A percentile compares a stretch with the other conserved stretches of the same genome.
Conservation (phyloP, 2,329 filamentous ascomycete species). For the Fusarium metavorans region DNA sequence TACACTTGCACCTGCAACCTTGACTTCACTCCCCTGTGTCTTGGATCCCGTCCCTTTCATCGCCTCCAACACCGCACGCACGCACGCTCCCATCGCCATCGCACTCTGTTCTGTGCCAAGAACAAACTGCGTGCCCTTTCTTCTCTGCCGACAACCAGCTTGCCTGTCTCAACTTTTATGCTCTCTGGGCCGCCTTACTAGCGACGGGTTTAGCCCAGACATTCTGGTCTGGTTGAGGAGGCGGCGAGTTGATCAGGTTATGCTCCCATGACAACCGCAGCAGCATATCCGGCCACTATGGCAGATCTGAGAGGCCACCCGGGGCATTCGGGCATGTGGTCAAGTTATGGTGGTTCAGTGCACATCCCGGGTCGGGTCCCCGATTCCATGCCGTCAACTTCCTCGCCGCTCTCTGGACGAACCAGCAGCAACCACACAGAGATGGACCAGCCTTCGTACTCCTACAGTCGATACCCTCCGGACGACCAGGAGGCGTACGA, state of each 20-base stretch:
- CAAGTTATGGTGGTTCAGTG: conserved; percentile 67
- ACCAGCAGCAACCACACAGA: conserved; percentile 63
- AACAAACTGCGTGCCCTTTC: conserved; percentile 23
- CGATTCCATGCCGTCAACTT: conserved; percentile 60
- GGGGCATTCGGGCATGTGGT: conserved; percentile 68
- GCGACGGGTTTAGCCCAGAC: conserved; percentile 41
- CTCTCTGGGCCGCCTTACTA: conserved; percentile 35
- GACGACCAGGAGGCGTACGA: conserved; percentile 68
- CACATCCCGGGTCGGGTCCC: conserved; percentile 65
- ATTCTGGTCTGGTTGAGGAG: conserved; percentile 40
- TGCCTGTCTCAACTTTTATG: conserved; percentile 36
- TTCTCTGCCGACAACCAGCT: conserved; percentile 16
- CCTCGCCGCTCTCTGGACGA: conserved; percentile 62
- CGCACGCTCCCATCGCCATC: conserved; percentile 9
- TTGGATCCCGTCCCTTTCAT: conserved; percentile 30
- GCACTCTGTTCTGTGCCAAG: conserved; percentile 29
- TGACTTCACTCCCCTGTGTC: conserved; percentile 39
- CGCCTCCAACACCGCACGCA: conserved; percentile 22
- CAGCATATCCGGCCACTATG: conserved; percentile 72
- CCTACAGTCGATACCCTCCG: conserved; percentile 66
- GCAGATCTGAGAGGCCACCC: conserved; percentile 72
- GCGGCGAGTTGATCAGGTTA: conserved; percentile 51
- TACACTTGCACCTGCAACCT: conserved; percentile 60
- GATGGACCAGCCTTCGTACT: conserved; percentile 63
- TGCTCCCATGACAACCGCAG: conserved; percentile 71